A percentile compares a stretch with the other conserved stretches of the same genome.
phyloP scores from a whole-genome alignment of 2,329 filamentous ascomycete species.

The Mycocentrospora acerina region DNA sequence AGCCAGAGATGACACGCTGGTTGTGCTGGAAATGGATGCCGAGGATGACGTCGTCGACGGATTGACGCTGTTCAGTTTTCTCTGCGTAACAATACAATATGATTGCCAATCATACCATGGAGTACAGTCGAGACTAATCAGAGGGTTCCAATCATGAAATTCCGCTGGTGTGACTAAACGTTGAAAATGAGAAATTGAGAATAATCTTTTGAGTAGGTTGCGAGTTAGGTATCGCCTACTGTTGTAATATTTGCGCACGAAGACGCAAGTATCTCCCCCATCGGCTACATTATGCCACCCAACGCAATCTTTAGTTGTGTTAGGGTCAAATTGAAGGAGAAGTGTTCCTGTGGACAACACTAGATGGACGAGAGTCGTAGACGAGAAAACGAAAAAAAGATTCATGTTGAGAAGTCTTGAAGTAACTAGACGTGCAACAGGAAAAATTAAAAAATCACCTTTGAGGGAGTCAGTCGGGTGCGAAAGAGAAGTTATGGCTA shows the following conservation, averaged over 20 bases:
- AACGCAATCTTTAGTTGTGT: constrained; percentile 12
- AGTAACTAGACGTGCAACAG: no score
- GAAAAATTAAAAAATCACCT: no score
- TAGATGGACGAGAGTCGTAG: no score
- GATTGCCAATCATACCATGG: constrained; percentile 14
- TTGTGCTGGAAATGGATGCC: constrained; percentile 1
- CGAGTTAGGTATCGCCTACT: no score
- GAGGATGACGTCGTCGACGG: background rate
- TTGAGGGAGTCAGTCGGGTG: no score
- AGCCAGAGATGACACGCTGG: constrained; percentile 4
- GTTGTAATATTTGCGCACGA: constrained; percentile 7
- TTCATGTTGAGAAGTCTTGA: no score
- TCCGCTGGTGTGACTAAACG: constrained; percentile 9
- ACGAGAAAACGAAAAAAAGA: no score
- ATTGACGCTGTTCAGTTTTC: background rate
- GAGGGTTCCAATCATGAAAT: constrained; percentile 14
- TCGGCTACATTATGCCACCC: constrained; percentile 14
- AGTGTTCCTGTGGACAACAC: background rate
- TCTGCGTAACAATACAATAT: constrained; percentile 12
- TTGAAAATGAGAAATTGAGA: background rate
- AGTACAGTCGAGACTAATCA: constrained; percentile 11
- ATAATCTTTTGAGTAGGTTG: no score
- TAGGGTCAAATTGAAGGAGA: constrained; percentile 8
- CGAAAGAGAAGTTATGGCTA: no score
- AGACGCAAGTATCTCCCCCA: constrained; percentile 8